Evolutionary conservation across 768 basidiomycete species (phyloP).

Genomic region (Dioszegia hungarica): DNA sequence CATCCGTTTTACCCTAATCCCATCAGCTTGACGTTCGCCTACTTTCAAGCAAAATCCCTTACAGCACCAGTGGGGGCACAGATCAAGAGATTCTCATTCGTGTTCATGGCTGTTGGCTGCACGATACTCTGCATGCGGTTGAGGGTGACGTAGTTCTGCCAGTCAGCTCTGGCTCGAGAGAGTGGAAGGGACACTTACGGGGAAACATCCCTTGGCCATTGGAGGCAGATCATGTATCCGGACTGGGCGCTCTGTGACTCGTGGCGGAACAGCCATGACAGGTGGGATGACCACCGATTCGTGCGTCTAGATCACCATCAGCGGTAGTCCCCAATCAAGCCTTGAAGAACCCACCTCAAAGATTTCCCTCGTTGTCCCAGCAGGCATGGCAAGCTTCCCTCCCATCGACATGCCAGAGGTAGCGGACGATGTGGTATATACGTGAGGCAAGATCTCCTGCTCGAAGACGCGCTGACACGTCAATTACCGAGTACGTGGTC

Average conservation of each 20-base stretch:
- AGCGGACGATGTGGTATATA: slow-evolving; percentile 64
- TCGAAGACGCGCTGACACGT: slow-evolving; percentile 26
- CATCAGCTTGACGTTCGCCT: neutral
- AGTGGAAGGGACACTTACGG: slow-evolving; percentile 54
- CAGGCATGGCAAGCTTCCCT: slow-evolving; percentile 71
- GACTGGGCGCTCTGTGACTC: slow-evolving; percentile 65
- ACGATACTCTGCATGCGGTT: slow-evolving; percentile 96
- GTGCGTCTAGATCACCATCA: slow-evolving; percentile 58
- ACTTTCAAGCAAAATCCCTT: slow-evolving; percentile 42
- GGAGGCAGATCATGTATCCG: slow-evolving; percentile 68
- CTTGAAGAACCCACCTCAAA: slow-evolving; percentile 57
- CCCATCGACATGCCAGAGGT: slow-evolving; percentile 70
- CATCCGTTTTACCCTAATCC: slow-evolving; percentile 94
- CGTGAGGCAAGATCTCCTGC: slow-evolving; percentile 65
- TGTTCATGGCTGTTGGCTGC: slow-evolving; percentile 84
- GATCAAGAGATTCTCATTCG: slow-evolving; percentile 93
- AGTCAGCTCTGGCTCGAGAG: neutral
- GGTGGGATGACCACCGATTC: slow-evolving; percentile 90
- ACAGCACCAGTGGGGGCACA: slow-evolving; percentile 98
- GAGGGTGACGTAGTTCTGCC: slow-evolving; percentile 73
- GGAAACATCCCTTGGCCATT: slow-evolving; percentile 74
- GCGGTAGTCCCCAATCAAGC: neutral
- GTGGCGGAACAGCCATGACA: slow-evolving; percentile 68
- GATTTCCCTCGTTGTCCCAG: slow-evolving; percentile 68
- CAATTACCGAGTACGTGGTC: neutral